Evolutionary conservation across 106 monocot genomes (phyloP), one percentile per base, ranked within the genome.

Genomic region (Dactylorhiza incarnata): DNA sequence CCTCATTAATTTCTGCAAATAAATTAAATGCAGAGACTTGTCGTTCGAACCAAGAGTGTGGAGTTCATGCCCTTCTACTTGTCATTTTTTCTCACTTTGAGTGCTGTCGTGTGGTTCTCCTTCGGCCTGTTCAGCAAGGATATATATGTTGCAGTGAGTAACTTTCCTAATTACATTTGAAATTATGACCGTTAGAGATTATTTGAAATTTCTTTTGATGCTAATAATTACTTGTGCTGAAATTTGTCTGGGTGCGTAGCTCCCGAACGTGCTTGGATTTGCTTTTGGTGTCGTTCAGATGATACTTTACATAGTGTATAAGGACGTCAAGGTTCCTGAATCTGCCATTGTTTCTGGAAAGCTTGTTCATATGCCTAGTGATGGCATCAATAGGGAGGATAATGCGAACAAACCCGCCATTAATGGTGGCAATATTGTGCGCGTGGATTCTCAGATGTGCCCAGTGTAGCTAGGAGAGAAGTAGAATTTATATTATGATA

Each of bases 261-360:
- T 83, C 5, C 92, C 92, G 25, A 92, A 89, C 51, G 66, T 92
- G 14, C 43, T 89, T 19, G 92, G 89, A 11, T 87, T 92, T 71
- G 0, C 65, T 17, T 92, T 92, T 81, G 89, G 92, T 6, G 53
- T 85, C 3, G 23, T 48, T 2, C 92, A 92, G 62, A 92, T 92
- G 86, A 68, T 78, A 13, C 79, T 92, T 7, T 92, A 85, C 70
- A 10, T 83, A n/a, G 16, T 74, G 49, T 89, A 81, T 84, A 80
- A 69, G 55, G 54, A 79, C 46, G 17, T 49, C 14, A 74, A 63
- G 49, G 56, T 54, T 24, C 51, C 69, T 29, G 29, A 29, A 29
- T 29, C 29, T 29, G 29, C 29, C 29, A 29, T 29, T 29, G 29
- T 29, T 29, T 29, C 29, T 29, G 29, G 2, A 29, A 29, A 29